These are phyloP conservation scores for Trichocladium uniseriatum DNA, from an alignment of 495 filamentous ascomycete genomes.

Conservation along the genomic window DNA sequence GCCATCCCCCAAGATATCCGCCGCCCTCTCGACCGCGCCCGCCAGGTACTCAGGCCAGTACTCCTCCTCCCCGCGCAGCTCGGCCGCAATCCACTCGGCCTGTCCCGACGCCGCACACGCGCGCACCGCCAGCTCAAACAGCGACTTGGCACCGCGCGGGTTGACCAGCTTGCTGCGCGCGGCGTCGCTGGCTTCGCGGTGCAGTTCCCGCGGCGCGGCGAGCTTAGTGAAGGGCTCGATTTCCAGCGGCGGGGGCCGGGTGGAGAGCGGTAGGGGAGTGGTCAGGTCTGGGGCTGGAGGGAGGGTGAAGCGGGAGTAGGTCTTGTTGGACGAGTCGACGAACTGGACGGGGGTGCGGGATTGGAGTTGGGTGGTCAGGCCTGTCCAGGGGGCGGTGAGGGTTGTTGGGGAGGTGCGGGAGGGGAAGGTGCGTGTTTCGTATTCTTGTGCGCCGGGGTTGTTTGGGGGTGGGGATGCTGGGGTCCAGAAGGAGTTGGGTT, in stretches of 20 bases:
- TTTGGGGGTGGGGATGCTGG: conserved; percentile 8
- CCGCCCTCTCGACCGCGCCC: conserved; percentile 9
- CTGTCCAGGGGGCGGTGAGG: neutral
- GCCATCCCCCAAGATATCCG: conserved; percentile 5
- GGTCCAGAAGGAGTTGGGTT: conserved; percentile 42
- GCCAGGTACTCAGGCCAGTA: neutral
- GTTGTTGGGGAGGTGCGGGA: neutral
- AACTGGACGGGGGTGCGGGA: conserved; percentile 22
- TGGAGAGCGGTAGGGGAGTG: neutral
- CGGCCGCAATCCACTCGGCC: neutral
- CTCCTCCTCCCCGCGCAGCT: conserved; percentile 1
- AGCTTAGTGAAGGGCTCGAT: conserved; percentile 18
- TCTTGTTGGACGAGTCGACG: neutral
- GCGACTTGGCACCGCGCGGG: conserved; percentile 13
- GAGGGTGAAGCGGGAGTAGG: conserved; percentile 14
- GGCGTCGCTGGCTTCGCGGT: neutral
- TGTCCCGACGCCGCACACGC: conserved; percentile 6
- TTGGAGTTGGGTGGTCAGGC: conserved; percentile 12
- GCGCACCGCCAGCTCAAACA: conserved; percentile 20
- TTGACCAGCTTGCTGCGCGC: neutral
- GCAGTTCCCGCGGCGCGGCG: conserved; percentile 5
- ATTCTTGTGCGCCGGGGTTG: neutral
- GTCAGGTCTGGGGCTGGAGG: neutral
- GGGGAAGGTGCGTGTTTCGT: conserved; percentile 11
- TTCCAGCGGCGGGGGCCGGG: neutral